Evolutionary conservation across 305 asterid genomes (phyloP).

Genomic region (Fraxinus baroniana): DNA sequence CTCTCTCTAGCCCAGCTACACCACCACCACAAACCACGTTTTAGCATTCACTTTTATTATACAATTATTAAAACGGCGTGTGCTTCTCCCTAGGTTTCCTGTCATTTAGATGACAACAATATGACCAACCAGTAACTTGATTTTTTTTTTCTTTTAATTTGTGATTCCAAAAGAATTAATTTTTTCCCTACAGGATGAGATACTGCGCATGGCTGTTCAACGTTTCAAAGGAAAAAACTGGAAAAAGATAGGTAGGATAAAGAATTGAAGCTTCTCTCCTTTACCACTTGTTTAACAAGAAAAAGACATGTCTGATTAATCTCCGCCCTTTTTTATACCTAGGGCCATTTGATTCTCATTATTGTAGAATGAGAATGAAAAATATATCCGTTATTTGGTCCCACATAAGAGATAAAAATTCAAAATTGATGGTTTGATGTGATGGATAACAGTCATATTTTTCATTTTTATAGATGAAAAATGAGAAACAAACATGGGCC

Average conservation of each 20-base stretch:
- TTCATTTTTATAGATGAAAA: too few species aligned
- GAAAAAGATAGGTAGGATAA: conserved; percentile 87
- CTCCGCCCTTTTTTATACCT: background rate
- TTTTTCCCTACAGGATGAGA: conserved; percentile 68
- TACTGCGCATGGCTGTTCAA: conserved; percentile 82
- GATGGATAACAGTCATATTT: too few species aligned
- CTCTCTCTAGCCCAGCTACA: background rate
- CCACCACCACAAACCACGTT: background rate
- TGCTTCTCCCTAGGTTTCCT: conserved; percentile 13
- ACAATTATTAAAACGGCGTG: background rate
- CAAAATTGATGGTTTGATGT: too few species aligned
- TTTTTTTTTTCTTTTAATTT: background rate
- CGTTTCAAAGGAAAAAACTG: conserved; percentile 96
- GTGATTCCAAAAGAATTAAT: conserved; percentile 19
- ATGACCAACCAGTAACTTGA: conserved; percentile 5
- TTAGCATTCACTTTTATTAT: background rate
- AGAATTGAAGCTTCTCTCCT: conserved; percentile 17
- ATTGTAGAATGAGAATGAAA: too few species aligned
- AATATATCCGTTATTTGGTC: too few species aligned
- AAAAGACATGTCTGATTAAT: background rate
- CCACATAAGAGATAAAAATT: too few species aligned
- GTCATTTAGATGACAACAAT: conserved; percentile 3
- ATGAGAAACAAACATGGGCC: background rate
- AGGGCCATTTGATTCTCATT: too few species aligned
- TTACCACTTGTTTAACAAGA: conserved; percentile 17